These are phyloP conservation scores for Gentiana macrophylla DNA, from an alignment of 257 asterid species.

Conservation along the genomic window DNA sequence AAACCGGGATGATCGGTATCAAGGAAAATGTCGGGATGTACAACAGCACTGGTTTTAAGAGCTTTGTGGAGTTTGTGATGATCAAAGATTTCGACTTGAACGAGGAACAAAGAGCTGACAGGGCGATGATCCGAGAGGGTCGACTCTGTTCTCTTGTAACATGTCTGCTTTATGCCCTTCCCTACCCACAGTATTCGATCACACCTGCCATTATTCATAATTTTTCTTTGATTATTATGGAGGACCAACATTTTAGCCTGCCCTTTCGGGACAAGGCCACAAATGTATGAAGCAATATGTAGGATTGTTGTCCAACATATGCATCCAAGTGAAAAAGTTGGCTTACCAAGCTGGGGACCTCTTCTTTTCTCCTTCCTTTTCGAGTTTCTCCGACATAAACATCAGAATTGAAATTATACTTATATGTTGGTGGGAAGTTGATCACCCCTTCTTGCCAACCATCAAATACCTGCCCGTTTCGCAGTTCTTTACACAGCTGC, in stretches of 20 bases:
- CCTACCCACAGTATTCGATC: conserved; percentile 91
- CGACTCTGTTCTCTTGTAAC: conserved; percentile 53
- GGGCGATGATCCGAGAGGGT: conserved; percentile 85
- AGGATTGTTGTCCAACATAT: no score
- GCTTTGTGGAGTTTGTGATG: conserved; percentile 76
- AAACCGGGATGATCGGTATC: conserved; percentile 2
- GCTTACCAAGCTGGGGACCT: conserved; percentile 94
- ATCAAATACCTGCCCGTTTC: conserved; percentile 63
- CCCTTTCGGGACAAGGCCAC: no score
- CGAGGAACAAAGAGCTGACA: conserved; percentile 52
- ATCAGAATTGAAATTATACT: conserved; percentile 67
- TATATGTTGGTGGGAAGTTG: conserved; percentile 87
- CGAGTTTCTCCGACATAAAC: conserved; percentile 52
- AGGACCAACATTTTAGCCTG: no score
- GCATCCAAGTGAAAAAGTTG: not conserved
- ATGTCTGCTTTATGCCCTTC: conserved; percentile 70
- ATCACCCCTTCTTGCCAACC: conserved; percentile 92
- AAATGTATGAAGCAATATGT: no score
- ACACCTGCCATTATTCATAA: conserved; percentile 45
- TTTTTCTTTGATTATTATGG: not conserved
- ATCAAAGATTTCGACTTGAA: conserved; percentile 74
- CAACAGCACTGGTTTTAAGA: conserved; percentile 52
- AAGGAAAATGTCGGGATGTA: conserved; percentile 49
- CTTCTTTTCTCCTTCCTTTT: conserved; percentile 87
- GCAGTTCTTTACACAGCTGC: conserved; percentile 66